Evolutionary conservation across 768 basidiomycete species (phyloP).

Genomic region (Leccinum rimulosum): DNA sequence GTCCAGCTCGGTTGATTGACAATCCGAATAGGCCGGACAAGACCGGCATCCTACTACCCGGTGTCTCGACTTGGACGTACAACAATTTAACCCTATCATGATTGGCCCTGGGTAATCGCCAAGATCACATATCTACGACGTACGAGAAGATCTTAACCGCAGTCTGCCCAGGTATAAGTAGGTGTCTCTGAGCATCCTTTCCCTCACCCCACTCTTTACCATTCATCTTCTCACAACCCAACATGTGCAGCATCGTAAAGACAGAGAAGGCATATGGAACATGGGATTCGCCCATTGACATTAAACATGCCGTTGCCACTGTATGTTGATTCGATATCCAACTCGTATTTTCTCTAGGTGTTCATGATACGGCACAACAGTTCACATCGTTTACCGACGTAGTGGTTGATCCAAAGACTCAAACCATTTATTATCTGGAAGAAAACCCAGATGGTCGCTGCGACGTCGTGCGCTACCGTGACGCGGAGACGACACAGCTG

Average conservation of each 20-base stretch:
- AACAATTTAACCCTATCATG: too few species aligned
- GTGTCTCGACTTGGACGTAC: too few species aligned
- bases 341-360: too few species aligned
- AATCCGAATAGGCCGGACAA: too few species aligned
- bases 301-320: conserved; percentile 45
- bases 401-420: conserved; percentile 49
- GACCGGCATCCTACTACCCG: too few species aligned
- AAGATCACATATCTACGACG: not conserved
- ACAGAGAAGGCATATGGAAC: conserved; percentile 50
- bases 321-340: conserved; percentile 19
- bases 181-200: not conserved
- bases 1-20: too few species aligned
- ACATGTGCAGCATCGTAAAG: not conserved
- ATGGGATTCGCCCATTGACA: conserved; percentile 56
- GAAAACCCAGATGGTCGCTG: conserved; percentile 49
- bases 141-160: not conserved
- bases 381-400: conserved; percentile 39
- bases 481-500: conserved; percentile 39
- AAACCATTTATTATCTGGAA: conserved; percentile 54
- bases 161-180: not conserved
- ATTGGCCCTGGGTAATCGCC: not conserved
- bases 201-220: too few species aligned
- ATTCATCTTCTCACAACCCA: not conserved
- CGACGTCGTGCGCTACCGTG: conserved; percentile 44
- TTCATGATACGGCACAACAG: conserved; percentile 8